Evolutionary conservation across 139 green algal genomes (phyloP), one percentile per base, ranked within the genome.

Genomic region (Tetratostichococcus sp.): DNA sequence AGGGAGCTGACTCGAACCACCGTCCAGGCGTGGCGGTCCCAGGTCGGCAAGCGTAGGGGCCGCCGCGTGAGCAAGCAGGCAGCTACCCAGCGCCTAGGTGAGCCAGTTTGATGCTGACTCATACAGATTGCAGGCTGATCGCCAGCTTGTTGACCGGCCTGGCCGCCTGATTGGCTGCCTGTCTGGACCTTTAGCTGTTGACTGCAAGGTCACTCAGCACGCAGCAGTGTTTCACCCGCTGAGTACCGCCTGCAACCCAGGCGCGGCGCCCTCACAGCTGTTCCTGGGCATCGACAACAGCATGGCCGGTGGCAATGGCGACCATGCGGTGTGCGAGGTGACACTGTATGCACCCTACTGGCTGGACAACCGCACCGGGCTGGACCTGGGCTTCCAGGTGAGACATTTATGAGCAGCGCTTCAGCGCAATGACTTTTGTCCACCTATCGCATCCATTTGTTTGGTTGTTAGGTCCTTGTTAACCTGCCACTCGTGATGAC

Each of bases 311-410:
- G 62, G 72, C 67, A 30, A 65, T 30, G 73, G 68, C 25, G 69
- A 76, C 11, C 58, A 78, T 8, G 39, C 75, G 35, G 70, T 86
- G 39, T 84, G 76, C 66, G 75, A 72, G 2, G 71, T 95, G 30
- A 86, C 84, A 0, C 50, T 95, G 16, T 91, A 82, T 59, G 75
- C 86, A 1, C 76, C 86, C 31, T 93, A 86, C 83, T 95, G 91
- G 91, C 67, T 95, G 26, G 91, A 95, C 84, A 95, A 95, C 88
- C 82, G 90, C 68, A 93, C 86, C 0, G 89, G 89, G 6, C 79
- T 91, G 39, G 85, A 93, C 79, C 81, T 95, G n/a, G 76, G 92
- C 25, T 91, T 93, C 74, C 82, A 87, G 68, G 91, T 50, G 39
- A 22, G 39, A 8, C 8, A 22, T 8, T 14, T 50, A 14, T 14